Conservation (phyloP, 805 yeast species). For the Kuraishia molischiana region DNA sequence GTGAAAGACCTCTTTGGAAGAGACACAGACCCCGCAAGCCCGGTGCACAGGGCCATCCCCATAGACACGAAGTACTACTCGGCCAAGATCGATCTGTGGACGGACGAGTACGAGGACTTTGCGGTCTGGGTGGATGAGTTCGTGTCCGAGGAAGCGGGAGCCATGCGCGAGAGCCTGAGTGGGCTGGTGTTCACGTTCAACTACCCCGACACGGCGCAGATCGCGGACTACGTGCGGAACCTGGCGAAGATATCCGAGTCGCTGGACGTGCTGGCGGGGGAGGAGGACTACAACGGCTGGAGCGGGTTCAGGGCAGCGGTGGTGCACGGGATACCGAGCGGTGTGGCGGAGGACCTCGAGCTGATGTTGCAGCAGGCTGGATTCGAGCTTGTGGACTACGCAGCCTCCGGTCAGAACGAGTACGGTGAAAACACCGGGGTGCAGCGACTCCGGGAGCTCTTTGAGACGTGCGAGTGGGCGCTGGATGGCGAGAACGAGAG, state of each 20-base stretch:
- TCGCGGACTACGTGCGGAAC: background rate
- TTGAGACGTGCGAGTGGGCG: slow-evolving; percentile 36
- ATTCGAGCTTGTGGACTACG: slow-evolving; percentile 29
- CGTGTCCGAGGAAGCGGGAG: slow-evolving; percentile 23
- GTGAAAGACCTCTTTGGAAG: slow-evolving; percentile 11
- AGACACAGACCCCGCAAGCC: slow-evolving; percentile 9
- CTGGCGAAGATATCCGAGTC: background rate
- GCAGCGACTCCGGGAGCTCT: slow-evolving; percentile 27
- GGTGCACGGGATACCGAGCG: slow-evolving; percentile 1
- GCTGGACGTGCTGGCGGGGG: background rate
- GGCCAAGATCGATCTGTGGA: slow-evolving; percentile 15
- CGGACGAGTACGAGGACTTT: slow-evolving; percentile 19
- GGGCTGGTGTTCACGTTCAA: slow-evolving; percentile 35
- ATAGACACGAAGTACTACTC: slow-evolving; percentile 17
- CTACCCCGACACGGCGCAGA: slow-evolving; percentile 3
- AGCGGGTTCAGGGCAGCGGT: background rate
- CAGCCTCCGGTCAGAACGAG: slow-evolving; percentile 22
- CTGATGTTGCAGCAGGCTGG: slow-evolving; percentile 28
- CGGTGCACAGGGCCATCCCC: slow-evolving; percentile 12
- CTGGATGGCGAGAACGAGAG: background rate
- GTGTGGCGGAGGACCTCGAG: slow-evolving; percentile 21
- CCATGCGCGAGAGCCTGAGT: slow-evolving; percentile 33
- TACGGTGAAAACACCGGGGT: slow-evolving; percentile 27
- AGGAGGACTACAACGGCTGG: background rate
- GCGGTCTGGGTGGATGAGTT: slow-evolving; percentile 31